Base-by-base conservation (phyloP, 2,329 filamentous ascomycete genomes). In the Colletotrichum nymphaeae region DNA sequence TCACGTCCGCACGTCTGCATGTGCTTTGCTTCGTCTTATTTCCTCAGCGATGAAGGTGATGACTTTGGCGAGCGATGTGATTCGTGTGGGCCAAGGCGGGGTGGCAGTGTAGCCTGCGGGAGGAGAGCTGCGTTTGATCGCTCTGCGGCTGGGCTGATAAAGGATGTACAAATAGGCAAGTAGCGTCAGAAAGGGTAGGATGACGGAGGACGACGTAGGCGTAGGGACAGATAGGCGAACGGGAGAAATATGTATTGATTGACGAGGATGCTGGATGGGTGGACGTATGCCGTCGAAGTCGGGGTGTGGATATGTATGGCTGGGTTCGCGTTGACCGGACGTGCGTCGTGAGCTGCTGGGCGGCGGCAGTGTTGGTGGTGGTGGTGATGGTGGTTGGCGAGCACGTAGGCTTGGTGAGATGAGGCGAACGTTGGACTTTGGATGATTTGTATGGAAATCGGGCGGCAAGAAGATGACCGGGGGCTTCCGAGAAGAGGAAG, bases 361-460 rank as follows among this genome's bases (percentile, higher is more conserved):
- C 19, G 42, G 42, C 42, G 42, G 42, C 42, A 49, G 42, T 11
- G 42, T 49, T n/a, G 42, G 7, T 49, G 42, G 42, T 49, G 42
- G 42, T 49, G 35, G 35, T 46, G 26, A 26, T 62, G 62, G 56
- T 63, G 32, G 46, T 37, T 35, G 67, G 55, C 24, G 32, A 26
- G 49, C 26, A 60, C 53, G 42, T 52, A 69, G 59, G 35, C 42
- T 22, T 22, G n/a, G n/a, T 32, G 62, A 55, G 62, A 49, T 55
- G 62, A 64, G 62, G 62, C 62, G 62, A 55, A 35, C 62, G 22
- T 64, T 37, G 62, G 62, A 56, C 63, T 30, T 11, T 30, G 22
- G 4, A 52, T 28, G 67, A 52, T 66, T 73, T 70, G 71, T 73
- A 66, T 62, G 59, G 67, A 62, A 73, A 70, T 28, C 46, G 70